These are phyloP conservation scores for Aspergillus candidus DNA, from an alignment of 2,329 filamentous ascomycete genomes.

Conservation along the genomic window DNA sequence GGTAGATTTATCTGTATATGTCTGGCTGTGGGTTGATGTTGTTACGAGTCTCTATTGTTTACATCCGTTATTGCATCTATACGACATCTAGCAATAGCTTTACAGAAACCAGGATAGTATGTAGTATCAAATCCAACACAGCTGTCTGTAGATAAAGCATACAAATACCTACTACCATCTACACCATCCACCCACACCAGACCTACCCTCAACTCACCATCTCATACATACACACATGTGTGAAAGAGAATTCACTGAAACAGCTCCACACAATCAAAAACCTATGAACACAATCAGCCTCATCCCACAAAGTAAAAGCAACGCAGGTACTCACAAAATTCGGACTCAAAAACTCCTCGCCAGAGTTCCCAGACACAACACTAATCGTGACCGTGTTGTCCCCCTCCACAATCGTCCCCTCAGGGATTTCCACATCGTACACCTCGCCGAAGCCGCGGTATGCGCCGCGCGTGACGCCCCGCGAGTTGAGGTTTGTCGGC, in stretches of 20 bases:
- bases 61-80: background rate
- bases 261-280: slow-evolving; percentile 28
- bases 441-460: slow-evolving; percentile 60
- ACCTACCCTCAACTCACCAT: background rate
- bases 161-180: no score
- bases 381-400: slow-evolving; percentile 59
- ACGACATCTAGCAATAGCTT: no score
- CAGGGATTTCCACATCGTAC: slow-evolving; percentile 56
- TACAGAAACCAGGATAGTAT: no score
- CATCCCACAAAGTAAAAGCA: background rate
- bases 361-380: slow-evolving; percentile 54
- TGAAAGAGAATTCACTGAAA: slow-evolving; percentile 17
- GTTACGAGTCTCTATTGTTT: background rate
- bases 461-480: slow-evolving; percentile 60
- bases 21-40: background rate
- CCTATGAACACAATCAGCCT: slow-evolving; percentile 7
- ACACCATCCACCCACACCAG: no score
- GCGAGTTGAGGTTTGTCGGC: slow-evolving; percentile 58
- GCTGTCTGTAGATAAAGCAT: no score
- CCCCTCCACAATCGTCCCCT: slow-evolving; percentile 54
- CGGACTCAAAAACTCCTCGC: slow-evolving; percentile 51
- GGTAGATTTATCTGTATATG: background rate
- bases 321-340: slow-evolving; percentile 39
- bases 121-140: no score
- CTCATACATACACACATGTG: background rate